These are phyloP conservation scores for Onygena corvina DNA, from an alignment of 2,329 filamentous ascomycete genomes.

Conservation along the genomic window DNA sequence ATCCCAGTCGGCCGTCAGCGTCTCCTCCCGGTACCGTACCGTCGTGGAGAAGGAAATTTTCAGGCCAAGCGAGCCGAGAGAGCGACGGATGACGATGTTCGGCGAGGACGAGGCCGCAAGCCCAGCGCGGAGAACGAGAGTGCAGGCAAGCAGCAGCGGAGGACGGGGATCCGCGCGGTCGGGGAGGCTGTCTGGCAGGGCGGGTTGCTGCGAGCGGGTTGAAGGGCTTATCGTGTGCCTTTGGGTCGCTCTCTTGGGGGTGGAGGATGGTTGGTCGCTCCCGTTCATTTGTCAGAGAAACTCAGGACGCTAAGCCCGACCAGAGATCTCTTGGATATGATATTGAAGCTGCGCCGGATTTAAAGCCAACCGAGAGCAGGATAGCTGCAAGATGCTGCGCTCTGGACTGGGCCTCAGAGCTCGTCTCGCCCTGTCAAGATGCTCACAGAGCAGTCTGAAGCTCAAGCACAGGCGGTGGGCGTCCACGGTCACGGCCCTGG, in stretches of 20 bases:
- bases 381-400: background rate
- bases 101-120: background rate
- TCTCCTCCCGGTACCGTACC: background rate
- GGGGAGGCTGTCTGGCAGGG: background rate
- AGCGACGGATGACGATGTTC: background rate
- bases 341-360: background rate
- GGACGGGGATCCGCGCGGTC: background rate
- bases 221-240: slow-evolving; percentile 1
- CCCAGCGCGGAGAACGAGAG: background rate
- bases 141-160: too few relatives aligned
- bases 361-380: background rate
- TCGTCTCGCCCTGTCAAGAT: background rate
- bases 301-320: too few relatives aligned
- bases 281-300: slow-evolving; percentile 8
- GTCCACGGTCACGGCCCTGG: slow-evolving; percentile 61
- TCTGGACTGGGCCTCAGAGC: slow-evolving; percentile 3
- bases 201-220: background rate
- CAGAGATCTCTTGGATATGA: too few relatives aligned
- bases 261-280: too few relatives aligned
- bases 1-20: slow-evolving; percentile 2
- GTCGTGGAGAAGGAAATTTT: background rate
- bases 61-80: background rate
- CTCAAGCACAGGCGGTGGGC: slow-evolving; percentile 18
- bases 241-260: too few relatives aligned
- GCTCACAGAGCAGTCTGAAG: background rate